Evolutionary conservation across 192 early-diverging fungal genomes (phyloP).

Genomic region (Pilaira anomala): DNA sequence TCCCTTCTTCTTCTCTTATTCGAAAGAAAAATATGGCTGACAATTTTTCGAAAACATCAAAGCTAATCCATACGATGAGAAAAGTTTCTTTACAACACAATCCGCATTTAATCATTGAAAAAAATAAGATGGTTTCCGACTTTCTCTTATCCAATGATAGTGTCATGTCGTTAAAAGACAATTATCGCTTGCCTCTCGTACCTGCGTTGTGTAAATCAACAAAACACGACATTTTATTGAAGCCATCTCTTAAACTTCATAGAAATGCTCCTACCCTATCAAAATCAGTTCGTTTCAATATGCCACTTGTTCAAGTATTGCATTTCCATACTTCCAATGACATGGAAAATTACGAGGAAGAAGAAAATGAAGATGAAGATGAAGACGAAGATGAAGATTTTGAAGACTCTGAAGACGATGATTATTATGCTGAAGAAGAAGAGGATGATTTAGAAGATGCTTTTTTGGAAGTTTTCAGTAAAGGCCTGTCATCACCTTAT

Average conservation of each 20-base stretch:
- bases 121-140: too few species aligned
- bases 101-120: too few species aligned
- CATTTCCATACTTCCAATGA: slow-evolving; percentile 59
- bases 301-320: slow-evolving; percentile 60
- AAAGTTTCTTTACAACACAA: too few species aligned
- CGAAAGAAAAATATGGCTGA: not conserved
- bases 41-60: not conserved
- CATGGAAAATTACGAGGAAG: slow-evolving; percentile 21
- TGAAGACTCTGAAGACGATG: not conserved
- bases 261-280: too few species aligned
- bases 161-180: too few species aligned
- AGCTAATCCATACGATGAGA: not conserved
- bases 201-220: too few species aligned
- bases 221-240: too few species aligned
- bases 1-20: not conserved
- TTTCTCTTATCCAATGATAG: too few species aligned
- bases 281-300: slow-evolving; percentile 35
- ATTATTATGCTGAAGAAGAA: not conserved
- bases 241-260: too few species aligned
- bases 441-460: slow-evolving; percentile 5
- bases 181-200: too few species aligned
- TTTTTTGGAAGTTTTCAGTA: not conserved
- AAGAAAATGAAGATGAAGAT: slow-evolving; percentile 26
- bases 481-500: not conserved
- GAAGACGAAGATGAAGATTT: not conserved